Conservation (phyloP, 1,284 basidiomycete genomes). For the Chalciporus piperatoides region DNA sequence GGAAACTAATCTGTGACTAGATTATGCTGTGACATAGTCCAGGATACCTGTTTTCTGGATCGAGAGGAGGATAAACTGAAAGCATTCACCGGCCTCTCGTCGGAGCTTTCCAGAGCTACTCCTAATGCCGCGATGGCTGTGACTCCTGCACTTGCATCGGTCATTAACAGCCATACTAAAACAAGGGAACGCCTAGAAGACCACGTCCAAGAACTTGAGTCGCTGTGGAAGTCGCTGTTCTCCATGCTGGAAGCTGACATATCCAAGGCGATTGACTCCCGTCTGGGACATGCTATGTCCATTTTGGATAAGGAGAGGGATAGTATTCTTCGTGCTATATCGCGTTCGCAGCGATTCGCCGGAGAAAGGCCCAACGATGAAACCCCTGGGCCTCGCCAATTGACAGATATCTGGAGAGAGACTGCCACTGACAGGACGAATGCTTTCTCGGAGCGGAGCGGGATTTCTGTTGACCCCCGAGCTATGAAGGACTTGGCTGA, state of each 20-base stretch:
- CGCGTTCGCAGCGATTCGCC: constrained; percentile 19
- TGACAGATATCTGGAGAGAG: constrained; percentile 17
- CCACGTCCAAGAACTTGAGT: constrained; percentile 37
- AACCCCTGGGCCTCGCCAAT: constrained; percentile 13
- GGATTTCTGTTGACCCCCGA: constrained; percentile 10
- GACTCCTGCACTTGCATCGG: constrained; percentile 42
- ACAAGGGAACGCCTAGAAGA: constrained; percentile 40
- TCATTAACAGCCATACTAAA: constrained; percentile 41
- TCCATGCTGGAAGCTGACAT: constrained; percentile 39
- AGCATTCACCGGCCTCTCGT: constrained; percentile 46
- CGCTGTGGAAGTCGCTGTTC: constrained; percentile 45
- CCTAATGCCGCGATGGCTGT: constrained; percentile 39
- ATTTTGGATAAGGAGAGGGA: constrained; percentile 37
- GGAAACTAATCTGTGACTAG: constrained; percentile 29
- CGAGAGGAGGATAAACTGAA: constrained; percentile 40
- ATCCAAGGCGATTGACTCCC: constrained; percentile 37
- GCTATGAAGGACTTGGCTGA: constrained; percentile 10
- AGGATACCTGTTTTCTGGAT: constrained; percentile 40
- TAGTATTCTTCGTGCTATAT: constrained; percentile 16
- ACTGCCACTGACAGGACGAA: constrained; percentile 11
- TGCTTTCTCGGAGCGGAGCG: constrained; percentile 15
- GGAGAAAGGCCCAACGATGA: constrained; percentile 12
- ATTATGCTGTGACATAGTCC: constrained; percentile 42
- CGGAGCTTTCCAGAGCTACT: constrained; percentile 44
- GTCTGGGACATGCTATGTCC: constrained; percentile 36